These are phyloP conservation scores for Starmerella gropengiesseri DNA, from an alignment of 805 yeast species.

Conservation along the genomic window DNA sequence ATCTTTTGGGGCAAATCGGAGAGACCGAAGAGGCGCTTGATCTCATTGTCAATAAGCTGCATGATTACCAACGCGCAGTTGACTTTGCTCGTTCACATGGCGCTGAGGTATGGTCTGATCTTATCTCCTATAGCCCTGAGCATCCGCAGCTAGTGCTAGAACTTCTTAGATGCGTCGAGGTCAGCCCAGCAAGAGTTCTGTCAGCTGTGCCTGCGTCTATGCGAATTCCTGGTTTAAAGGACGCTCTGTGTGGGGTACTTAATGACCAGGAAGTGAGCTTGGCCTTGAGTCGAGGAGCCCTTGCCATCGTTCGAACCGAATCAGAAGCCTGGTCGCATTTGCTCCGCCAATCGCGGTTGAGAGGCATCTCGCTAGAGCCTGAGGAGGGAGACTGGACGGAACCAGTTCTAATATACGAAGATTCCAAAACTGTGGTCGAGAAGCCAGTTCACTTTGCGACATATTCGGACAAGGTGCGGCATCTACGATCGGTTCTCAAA, in stretches of 20 bases:
- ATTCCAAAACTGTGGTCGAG: not conserved
- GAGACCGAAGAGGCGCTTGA: slow-evolving; percentile 63
- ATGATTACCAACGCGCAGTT: slow-evolving; percentile 74
- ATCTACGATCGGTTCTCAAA: slow-evolving; percentile 6
- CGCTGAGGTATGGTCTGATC: slow-evolving; percentile 66
- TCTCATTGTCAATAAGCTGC: slow-evolving; percentile 62
- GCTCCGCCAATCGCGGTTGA: slow-evolving; percentile 27
- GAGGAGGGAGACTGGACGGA: slow-evolving; percentile 9
- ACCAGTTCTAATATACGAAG: slow-evolving; percentile 4
- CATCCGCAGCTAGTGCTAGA: slow-evolving; percentile 70
- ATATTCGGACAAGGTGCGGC: slow-evolving; percentile 15
- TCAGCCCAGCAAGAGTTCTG: slow-evolving; percentile 59
- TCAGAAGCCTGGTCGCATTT: slow-evolving; percentile 32
- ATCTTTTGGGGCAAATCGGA: slow-evolving; percentile 71
- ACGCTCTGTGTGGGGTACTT: slow-evolving; percentile 50
- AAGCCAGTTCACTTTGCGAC: not conserved
- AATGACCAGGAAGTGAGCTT: slow-evolving; percentile 46
- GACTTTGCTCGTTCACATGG: slow-evolving; percentile 58
- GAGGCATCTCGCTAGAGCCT: slow-evolving; percentile 31
- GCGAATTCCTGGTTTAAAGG: slow-evolving; percentile 54
- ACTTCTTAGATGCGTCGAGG: slow-evolving; percentile 40
- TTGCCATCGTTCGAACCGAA: slow-evolving; percentile 45
- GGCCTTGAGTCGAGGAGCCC: slow-evolving; percentile 44
- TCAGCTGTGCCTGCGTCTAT: slow-evolving; percentile 50
- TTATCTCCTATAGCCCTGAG: slow-evolving; percentile 57